Evolutionary conservation across 83 land plant species (phyloP).

Genomic region (Isoetes engelmannii): DNA sequence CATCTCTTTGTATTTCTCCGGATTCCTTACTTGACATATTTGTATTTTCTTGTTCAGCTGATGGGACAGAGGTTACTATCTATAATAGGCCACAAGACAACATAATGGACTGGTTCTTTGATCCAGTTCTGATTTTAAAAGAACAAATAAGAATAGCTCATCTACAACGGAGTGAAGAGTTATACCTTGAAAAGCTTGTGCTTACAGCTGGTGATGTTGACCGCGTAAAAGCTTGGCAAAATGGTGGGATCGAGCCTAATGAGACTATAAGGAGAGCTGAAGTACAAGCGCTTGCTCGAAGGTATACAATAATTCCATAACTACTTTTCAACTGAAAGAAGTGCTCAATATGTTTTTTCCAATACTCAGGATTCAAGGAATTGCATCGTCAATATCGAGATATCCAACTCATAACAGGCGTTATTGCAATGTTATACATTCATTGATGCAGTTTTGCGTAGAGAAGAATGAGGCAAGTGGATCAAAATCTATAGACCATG

Average conservation of each 20-base stretch:
- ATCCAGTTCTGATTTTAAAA: constrained; percentile 67
- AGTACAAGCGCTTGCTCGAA: constrained; percentile 67
- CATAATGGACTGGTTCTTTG: constrained; percentile 66
- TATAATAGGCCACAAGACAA: constrained; percentile 58
- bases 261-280: constrained; percentile 68
- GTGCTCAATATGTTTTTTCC: background rate
- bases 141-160: constrained; percentile 61
- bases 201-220: constrained; percentile 40
- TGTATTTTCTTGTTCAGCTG: constrained; percentile 45
- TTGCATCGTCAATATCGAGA: constrained; percentile 1
- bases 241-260: constrained; percentile 48
- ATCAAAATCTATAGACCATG: too few relatives aligned
- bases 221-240: constrained; percentile 59
- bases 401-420: constrained; percentile 1
- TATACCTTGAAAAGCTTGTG: constrained; percentile 45
- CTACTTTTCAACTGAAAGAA: background rate
- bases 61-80: constrained; percentile 57
- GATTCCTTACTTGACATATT: background rate
- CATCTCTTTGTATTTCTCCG: background rate
- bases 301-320: constrained; percentile 35
- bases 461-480: too few relatives aligned
- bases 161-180: constrained; percentile 49
- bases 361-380: constrained; percentile 11
- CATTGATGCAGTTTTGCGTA: background rate
- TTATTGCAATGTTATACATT: background rate